Evolutionary conservation across 2,329 filamentous ascomycete species (phyloP), one percentile per base, ranked within the genome.

Genomic region (Furcasterigmium furcatum): DNA sequence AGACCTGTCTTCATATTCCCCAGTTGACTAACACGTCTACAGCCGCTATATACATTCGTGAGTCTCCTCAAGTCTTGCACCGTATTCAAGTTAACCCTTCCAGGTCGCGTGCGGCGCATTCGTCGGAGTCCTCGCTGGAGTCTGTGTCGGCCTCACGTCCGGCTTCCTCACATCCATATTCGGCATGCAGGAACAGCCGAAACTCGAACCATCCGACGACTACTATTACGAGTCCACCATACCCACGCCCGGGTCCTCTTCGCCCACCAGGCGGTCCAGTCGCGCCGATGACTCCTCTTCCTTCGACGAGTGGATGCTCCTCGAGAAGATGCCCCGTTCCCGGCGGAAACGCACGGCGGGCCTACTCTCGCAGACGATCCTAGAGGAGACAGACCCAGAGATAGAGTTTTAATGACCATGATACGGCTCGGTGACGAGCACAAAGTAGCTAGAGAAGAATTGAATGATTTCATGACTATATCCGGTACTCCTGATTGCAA

Each of bases 351-450:
- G 69, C 40, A 66, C 66, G 5, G 66, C 70, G 42, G 76, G 77
- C 2, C 59, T 88, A 16, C 64, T 86, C 36, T 74, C 77, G 22
- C 81, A 86, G 58, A 86, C 82, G 0, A 89, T 90, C 50, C 74
- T 85, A 46, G 86, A 88, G 62, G 82, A 86, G 59, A 86, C 24
- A 12, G 24, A 27, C 24, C 24, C 24, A 12, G 24, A 27, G 24
- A 12, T 27, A 12, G 24, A 27, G 12, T 27, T 27, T 12, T 27
- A 27, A 89, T 59, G 83, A 85, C 43, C 84, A 87, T 59, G 73
- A 73, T 54, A 80, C 74, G 19, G 76, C 74, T 34, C 43, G 55
- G 38, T 61, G 43, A 55, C 8, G 52, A 54, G 27, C 27, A 30
- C 9, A 14, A 30, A 30, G 27, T 9, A 14, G 9, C 9, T 30